phyloP scores from a whole-genome alignment of 2,329 filamentous ascomycete species.

The Berkeleyomyces basicola region DNA sequence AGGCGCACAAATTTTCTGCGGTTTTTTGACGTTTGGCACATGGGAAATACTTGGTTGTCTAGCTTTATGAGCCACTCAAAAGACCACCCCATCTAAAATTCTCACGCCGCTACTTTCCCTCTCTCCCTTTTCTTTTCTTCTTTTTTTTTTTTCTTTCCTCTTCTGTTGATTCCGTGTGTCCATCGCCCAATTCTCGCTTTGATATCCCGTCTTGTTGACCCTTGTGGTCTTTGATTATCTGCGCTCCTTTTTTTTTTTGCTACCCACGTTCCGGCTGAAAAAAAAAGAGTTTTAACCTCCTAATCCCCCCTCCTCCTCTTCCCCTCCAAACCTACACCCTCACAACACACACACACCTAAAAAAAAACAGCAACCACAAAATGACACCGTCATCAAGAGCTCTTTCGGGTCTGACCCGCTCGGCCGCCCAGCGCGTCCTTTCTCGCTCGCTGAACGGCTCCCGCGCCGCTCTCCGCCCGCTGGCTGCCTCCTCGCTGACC shows the following conservation, averaged over 20 bases:
- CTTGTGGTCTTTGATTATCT: slow-evolving; percentile 8
- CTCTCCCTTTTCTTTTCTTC: neutral
- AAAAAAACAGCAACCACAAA: neutral
- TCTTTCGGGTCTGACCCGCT: slow-evolving; percentile 20
- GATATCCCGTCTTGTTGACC: neutral
- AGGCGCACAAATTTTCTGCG: neutral
- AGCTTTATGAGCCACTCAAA: neutral
- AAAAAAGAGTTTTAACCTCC: slow-evolving; percentile 7
- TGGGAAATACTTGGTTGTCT: neutral
- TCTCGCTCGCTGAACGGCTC: slow-evolving; percentile 12
- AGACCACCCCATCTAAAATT: neutral
- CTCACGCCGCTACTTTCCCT: neutral
- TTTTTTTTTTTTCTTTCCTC: slow-evolving; percentile 6
- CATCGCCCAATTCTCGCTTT: slow-evolving; percentile 6
- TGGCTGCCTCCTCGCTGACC: slow-evolving; percentile 18
- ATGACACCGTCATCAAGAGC: slow-evolving; percentile 33
- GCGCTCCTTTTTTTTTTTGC: slow-evolving; percentile 16
- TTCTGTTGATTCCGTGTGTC: slow-evolving; percentile 1
- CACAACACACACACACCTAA: neutral
- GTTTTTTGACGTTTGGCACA: neutral
- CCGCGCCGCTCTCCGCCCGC: slow-evolving; percentile 16
- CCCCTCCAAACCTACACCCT: neutral
- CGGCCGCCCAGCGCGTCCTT: slow-evolving; percentile 14
- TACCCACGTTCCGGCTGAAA: slow-evolving; percentile 5
- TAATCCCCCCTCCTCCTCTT: slow-evolving; percentile 13